Percentiles rank a stretch among this genome's conserved stretches.
Evolutionary conservation across 805 yeast species (phyloP).

Genomic region (Cyberlindnera saturnus): DNA sequence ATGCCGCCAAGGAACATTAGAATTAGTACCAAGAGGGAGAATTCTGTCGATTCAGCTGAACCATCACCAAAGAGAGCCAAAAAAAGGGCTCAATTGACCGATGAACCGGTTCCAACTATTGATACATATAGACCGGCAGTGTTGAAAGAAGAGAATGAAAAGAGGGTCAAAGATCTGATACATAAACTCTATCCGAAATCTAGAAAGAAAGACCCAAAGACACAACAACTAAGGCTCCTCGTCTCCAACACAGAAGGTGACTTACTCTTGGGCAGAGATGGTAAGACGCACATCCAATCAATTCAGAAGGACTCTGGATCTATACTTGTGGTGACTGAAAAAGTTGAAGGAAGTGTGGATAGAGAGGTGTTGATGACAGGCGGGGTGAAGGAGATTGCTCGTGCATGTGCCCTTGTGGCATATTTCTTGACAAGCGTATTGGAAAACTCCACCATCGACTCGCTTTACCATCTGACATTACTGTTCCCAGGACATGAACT

Average conservation of each 20-base stretch:
- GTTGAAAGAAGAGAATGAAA: not conserved
- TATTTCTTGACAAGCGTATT: not conserved
- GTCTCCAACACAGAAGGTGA: slow-evolving; percentile 11
- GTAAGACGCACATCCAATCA: not conserved
- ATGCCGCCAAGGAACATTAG: too few relatives aligned
- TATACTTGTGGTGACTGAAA: slow-evolving; percentile 2
- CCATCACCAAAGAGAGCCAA: not conserved
- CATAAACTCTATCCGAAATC: not conserved
- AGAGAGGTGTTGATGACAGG: slow-evolving; percentile 12
- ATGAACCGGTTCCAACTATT: not conserved
- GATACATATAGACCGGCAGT: slow-evolving; percentile 10
- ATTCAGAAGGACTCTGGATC: slow-evolving; percentile 6
- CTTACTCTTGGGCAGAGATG: slow-evolving; percentile 5
- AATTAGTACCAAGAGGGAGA: too few relatives aligned
- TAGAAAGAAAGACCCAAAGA: not conserved
- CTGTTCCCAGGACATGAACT: not conserved
- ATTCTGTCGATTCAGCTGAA: too few relatives aligned
- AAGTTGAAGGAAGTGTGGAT: slow-evolving; percentile 10
- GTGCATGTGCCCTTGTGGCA: not conserved
- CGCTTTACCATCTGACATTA: not conserved
- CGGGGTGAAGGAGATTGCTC: not conserved
- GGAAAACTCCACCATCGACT: not conserved
- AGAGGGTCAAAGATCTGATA: not conserved
- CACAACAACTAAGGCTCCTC: slow-evolving; percentile 2
- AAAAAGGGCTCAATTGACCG: not conserved